Evolutionary conservation across 2,329 filamentous ascomycete species (phyloP).

Genomic region (Fusarium beomiforme): DNA sequence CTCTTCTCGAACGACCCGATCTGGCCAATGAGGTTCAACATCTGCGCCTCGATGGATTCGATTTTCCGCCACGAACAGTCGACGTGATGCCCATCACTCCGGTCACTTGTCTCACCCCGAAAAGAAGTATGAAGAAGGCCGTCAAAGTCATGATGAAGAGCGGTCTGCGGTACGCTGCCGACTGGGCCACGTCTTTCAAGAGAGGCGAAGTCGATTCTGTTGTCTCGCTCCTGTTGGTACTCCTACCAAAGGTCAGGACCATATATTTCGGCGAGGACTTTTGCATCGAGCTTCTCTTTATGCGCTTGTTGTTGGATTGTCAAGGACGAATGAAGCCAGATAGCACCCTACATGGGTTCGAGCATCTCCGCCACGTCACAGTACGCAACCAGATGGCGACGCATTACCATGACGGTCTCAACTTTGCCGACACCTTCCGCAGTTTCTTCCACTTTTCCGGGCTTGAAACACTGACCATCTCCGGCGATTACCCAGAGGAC

Average conservation of each 20-base stretch:
- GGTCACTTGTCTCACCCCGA: neutral
- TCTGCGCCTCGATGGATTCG: neutral
- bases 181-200: neutral
- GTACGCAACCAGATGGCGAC: neutral
- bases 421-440: neutral
- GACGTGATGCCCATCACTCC: neutral
- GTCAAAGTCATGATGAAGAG: neutral
- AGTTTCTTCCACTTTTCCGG: neutral
- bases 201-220: neutral
- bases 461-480: neutral
- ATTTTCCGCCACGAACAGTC: fast-evolving
- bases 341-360: neutral
- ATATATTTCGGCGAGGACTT: neutral
- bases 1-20: neutral
- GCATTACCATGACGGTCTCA: neutral
- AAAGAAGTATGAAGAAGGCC: neutral
- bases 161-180: no score
- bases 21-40: neutral
- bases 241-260: neutral
- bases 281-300: neutral
- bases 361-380: neutral
- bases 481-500: neutral
- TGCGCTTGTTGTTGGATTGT: neutral
- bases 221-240: neutral
- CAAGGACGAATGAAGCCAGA: fast-evolving